Base-by-base conservation (phyloP, 768 basidiomycete genomes). In the Paxillus involutus region DNA sequence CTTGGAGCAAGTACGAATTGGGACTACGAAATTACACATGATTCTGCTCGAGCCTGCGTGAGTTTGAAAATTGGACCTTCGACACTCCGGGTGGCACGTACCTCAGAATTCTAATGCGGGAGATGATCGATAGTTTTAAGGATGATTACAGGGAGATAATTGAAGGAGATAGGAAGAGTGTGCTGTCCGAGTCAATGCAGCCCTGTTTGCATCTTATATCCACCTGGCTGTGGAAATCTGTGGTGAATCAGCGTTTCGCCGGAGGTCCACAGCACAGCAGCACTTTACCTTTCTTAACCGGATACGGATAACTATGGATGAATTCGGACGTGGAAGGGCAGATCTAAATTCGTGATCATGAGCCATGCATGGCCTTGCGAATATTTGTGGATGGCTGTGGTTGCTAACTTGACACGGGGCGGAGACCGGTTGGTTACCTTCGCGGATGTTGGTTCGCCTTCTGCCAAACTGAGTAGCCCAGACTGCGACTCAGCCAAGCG, bases 1-100 rank as follows among this genome's bases (percentile, higher is more conserved):
- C 49, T 71, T 66, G 1, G 67, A 71, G 29, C 68, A 69, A 16
- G 62, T 70, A 41, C 68, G 69, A 48, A 69, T 56, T 13, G 69
- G 64, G 19, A 69, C 57, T 44, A 69, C 59, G 6, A 62, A 53
- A 53, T 69, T 71, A 39, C 68, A 69, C 68, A 69, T 69, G 12
- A 51, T 57, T 56, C n/a, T 37, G 16, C 6, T 41, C 32, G 37
- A 19, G 5, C 56, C 24, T 59, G 48, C 36, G 24, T 46, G 21
- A 49, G 26, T 24, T 13, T 35, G 9, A 32, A 13, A 35, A 16
- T 21, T 11, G 47, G n/a, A 43, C 42, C 11, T 14, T 16, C 24
- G 2, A 47, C 35, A 44, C 8, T 26, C n/a, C n/a, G 41, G 43
- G 9, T 21, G 21, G 33, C 11, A 46, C 48, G 13, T 26, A 55